phyloP scores from a whole-genome alignment of 2,329 filamentous ascomycete species.

The Tolypocladium ovalisporum region DNA sequence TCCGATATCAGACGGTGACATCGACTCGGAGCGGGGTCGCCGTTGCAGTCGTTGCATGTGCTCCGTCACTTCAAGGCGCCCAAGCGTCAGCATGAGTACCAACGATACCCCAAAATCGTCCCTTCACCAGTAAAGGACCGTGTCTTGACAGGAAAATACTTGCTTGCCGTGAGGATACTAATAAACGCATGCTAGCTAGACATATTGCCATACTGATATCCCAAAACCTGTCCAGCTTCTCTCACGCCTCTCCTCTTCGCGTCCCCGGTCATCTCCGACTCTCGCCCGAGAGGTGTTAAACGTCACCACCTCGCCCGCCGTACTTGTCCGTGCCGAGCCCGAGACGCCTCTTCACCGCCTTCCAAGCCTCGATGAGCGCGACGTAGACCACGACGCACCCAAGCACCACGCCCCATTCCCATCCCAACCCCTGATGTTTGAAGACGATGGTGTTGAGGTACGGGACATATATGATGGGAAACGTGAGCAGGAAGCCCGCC shows the following conservation, averaged over 20 bases:
- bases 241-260: background rate
- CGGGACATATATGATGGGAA: conserved; percentile 58
- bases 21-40: background rate
- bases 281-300: background rate
- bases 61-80: no score
- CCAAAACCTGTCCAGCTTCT: background rate
- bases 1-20: background rate
- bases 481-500: conserved; percentile 48
- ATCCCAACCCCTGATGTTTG: conserved; percentile 56
- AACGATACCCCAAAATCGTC: background rate
- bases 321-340: conserved; percentile 18
- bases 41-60: background rate
- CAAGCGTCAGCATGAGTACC: no score
- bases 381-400: conserved; percentile 50
- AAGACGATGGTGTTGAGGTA: conserved; percentile 56
- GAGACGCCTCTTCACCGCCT: conserved; percentile 50
- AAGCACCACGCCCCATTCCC: conserved; percentile 63
- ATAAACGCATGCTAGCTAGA: conserved; percentile 12
- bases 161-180: conserved; percentile 18
- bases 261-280: background rate
- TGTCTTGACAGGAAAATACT: conserved; percentile 11
- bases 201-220: conserved; percentile 8
- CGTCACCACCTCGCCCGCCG: background rate
- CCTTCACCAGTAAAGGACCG: no score
- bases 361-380: conserved; percentile 55